A percentile compares a stretch with the other conserved stretches of the same genome.
Evolutionary conservation across 139 green algal species (phyloP).

Genomic region (Picochlorum costavermella): DNA sequence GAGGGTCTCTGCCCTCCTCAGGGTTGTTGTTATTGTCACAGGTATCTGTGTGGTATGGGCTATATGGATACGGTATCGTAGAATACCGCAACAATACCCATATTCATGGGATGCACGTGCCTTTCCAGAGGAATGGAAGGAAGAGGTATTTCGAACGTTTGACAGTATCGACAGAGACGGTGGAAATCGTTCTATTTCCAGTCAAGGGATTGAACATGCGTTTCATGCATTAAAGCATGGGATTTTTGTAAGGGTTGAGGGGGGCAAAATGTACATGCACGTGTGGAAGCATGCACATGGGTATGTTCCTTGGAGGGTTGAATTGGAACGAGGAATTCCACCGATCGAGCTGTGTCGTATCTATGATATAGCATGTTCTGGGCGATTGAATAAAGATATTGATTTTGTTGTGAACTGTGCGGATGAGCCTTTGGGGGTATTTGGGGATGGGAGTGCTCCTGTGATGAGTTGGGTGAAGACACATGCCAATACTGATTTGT

Average conservation of each 20-base stretch:
- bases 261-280: not conserved
- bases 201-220: not conserved
- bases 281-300: not conserved
- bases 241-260: not conserved
- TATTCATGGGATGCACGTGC: no score
- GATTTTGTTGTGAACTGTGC: slow-evolving; percentile 3
- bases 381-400: not conserved
- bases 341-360: not conserved
- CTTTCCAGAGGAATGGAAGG: not conserved
- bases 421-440: not conserved
- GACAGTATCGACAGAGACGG: not conserved
- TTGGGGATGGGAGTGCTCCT: not conserved
- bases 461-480: slow-evolving; percentile 1
- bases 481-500: not conserved
- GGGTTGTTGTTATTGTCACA: no score
- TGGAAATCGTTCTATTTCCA: not conserved
- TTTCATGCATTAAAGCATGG: not conserved
- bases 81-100: no score
- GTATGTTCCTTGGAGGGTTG: not conserved
- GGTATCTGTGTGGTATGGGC: no score
- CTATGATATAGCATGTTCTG: not conserved
- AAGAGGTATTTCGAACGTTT: not conserved
- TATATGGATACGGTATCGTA: no score
- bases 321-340: not conserved
- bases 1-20: no score